Conservation (phyloP, 345 rosid genomes). For the Balakata baccata region DNA sequence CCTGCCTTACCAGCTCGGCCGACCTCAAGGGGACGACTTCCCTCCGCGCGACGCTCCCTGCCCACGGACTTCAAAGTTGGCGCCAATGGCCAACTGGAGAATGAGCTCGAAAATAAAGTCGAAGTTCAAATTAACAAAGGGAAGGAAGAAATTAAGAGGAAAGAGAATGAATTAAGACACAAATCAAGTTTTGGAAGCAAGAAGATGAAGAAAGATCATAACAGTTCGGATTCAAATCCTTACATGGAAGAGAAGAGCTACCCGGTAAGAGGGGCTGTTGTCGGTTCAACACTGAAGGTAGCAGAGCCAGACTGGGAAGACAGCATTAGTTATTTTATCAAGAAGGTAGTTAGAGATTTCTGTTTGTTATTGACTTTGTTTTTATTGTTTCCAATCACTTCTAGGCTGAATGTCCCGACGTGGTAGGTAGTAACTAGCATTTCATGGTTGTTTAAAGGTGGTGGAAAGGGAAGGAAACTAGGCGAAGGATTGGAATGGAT, state of each 20-base stretch:
- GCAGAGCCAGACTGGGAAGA: slow-evolving; percentile 60
- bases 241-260: slow-evolving; percentile 40
- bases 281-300: neutral
- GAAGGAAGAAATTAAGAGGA: slow-evolving; percentile 64
- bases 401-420: neutral
- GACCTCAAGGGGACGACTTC: slow-evolving; percentile 72
- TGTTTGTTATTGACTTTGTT: neutral
- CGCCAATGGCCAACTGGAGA: slow-evolving; percentile 29
- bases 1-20: slow-evolving; percentile 95
- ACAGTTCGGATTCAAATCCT: slow-evolving; percentile 55
- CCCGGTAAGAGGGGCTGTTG: slow-evolving; percentile 17
- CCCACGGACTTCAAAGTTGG: slow-evolving; percentile 50
- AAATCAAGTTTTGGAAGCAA: slow-evolving; percentile 75
- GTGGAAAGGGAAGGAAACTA: neutral
- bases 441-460: neutral
- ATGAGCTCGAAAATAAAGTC: slow-evolving; percentile 15
- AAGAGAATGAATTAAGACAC: slow-evolving; percentile 44
- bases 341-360: slow-evolving; percentile 49
- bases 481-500: no score
- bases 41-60: slow-evolving; percentile 69
- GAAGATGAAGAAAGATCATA: slow-evolving; percentile 54
- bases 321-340: slow-evolving; percentile 69
- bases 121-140: slow-evolving; percentile 21
- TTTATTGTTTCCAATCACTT: neutral
- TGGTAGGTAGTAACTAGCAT: no score